A percentile compares a stretch with the other conserved stretches of the same genome.
phyloP scores from a whole-genome alignment of 2,329 filamentous ascomycete species.

The Curvularia sp. region DNA sequence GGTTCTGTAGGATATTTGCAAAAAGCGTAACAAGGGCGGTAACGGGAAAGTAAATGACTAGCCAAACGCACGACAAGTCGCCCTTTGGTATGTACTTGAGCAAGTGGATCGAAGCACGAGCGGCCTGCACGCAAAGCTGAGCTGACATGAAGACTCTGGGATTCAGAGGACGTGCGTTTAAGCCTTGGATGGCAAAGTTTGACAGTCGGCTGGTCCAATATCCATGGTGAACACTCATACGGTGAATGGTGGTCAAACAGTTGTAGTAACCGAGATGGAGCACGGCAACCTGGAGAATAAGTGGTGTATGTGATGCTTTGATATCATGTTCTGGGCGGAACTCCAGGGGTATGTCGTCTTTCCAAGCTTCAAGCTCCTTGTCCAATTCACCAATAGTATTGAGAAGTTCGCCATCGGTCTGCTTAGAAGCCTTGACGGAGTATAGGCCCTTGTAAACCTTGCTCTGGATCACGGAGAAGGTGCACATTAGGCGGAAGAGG shows the following conservation, averaged over 20 bases:
- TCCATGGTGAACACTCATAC: slow-evolving; percentile 97
- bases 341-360: slow-evolving; percentile 91
- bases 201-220: slow-evolving; percentile 97
- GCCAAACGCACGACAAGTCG: slow-evolving; percentile 94
- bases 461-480: slow-evolving; percentile 89
- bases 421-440: slow-evolving; percentile 88
- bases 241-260: slow-evolving; percentile 94
- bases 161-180: slow-evolving; percentile 90
- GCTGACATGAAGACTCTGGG: slow-evolving; percentile 94
- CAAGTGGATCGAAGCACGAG: slow-evolving; percentile 88
- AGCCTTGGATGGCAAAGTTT: slow-evolving; percentile 91
- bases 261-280: slow-evolving; percentile 98
- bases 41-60: slow-evolving; percentile 96
- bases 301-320: slow-evolving; percentile 85
- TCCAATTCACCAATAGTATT: slow-evolving; percentile 97
- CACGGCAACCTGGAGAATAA: slow-evolving; percentile 94
- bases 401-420: slow-evolving; percentile 89
- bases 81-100: slow-evolving; percentile 96
- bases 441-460: slow-evolving; percentile 94
- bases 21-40: slow-evolving; percentile 94
- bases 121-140: slow-evolving; percentile 89
- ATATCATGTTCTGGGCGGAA: slow-evolving; percentile 98
- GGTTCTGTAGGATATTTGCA: slow-evolving; percentile 95
- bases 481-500: slow-evolving; percentile 90
- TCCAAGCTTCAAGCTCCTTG: slow-evolving; percentile 85